Conservation (phyloP, 202 grass and related monocot species). For the Carex arenaria region DNA sequence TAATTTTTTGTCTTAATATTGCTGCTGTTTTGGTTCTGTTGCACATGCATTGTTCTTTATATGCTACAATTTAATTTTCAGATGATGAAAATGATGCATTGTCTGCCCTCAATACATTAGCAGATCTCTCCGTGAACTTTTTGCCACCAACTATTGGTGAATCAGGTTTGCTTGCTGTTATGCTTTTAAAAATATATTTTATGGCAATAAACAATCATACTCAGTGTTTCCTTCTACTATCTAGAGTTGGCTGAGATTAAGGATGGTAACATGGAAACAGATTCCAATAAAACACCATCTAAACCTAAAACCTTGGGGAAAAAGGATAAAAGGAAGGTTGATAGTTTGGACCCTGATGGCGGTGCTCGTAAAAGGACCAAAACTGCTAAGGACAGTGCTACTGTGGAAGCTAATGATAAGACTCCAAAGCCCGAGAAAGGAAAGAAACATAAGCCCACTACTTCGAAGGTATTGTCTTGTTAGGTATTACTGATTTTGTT, state of each 20-base stretch:
- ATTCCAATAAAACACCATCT: slow-evolving; percentile 54
- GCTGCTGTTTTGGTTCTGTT: neutral
- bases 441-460: slow-evolving; percentile 44
- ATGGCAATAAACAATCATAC: slow-evolving; percentile 27
- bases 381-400: slow-evolving; percentile 40
- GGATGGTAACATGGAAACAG: slow-evolving; percentile 63
- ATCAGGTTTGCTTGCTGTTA: slow-evolving; percentile 51
- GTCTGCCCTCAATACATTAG: slow-evolving; percentile 75
- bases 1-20: neutral
- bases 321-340: slow-evolving; percentile 59
- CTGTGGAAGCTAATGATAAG: slow-evolving; percentile 50
- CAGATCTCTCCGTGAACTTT: slow-evolving; percentile 83
- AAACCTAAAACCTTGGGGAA: slow-evolving; percentile 42
- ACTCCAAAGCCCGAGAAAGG: slow-evolving; percentile 53
- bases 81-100: slow-evolving; percentile 59
- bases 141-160: slow-evolving; percentile 59
- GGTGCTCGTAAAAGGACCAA: slow-evolving; percentile 62
- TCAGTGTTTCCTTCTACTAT: slow-evolving; percentile 24
- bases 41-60: neutral
- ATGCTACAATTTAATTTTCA: neutral
- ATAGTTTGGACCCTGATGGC: slow-evolving; percentile 39
- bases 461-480: slow-evolving; percentile 47
- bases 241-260: slow-evolving; percentile 76
- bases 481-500: slow-evolving; percentile 18
- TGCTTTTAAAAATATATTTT: neutral